Base-by-base conservation (phyloP, 2,329 filamentous ascomycete species). In the Pseudopyricularia javanii region DNA sequence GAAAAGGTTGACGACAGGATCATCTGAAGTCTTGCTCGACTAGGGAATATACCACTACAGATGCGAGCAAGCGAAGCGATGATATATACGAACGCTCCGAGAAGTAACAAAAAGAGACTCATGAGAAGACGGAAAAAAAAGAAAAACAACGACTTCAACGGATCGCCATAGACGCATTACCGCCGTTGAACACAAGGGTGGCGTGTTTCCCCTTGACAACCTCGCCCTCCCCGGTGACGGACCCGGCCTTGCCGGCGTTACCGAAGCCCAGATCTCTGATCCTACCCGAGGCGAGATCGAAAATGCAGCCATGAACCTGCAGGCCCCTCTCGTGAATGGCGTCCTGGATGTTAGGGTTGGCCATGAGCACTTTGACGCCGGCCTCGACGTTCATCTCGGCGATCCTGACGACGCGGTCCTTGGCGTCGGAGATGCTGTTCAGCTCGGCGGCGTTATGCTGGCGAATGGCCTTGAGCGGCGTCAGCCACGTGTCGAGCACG, bases 351-450 rank as follows among this genome's bases (percentile, higher is more conserved):
- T 79, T 76, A 50, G 75, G 72, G 66, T 89, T 90, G 63, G 80
- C 74, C 71, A 83, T 78, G 54, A 93, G 68, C 20, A 80, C 76
- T 59, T 81, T 73, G 54, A 91, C 73, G 24, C 86, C 84, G 33
- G 77, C 73, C 59, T 81, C 73, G 17, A 94, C 86, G 64, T 93
- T 93, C 61, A 91, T 70, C 71, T 91, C 86, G 5, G 85, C 84
- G 56, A 95, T 70, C 58, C 80, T 80, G 11, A 78, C 67, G 1
- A 74, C 74, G 49, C 79, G 75, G 49, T 75, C 74, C 52, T 74
- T 67, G 59, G 73, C 71, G 70, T 84, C 69, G 63, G 67, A 55
- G 62, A 85, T 68, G 58, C 70, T 60, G 54, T 71, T 68, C 8
- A 87, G 69, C 66, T 86, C 82, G 2, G 71, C 70, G 53, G 72